A percentile compares a stretch with the other conserved stretches of the same genome.
phyloP scores from a whole-genome alignment of 2,329 filamentous ascomycete species.

The Raffaelea ambrosiae region DNA sequence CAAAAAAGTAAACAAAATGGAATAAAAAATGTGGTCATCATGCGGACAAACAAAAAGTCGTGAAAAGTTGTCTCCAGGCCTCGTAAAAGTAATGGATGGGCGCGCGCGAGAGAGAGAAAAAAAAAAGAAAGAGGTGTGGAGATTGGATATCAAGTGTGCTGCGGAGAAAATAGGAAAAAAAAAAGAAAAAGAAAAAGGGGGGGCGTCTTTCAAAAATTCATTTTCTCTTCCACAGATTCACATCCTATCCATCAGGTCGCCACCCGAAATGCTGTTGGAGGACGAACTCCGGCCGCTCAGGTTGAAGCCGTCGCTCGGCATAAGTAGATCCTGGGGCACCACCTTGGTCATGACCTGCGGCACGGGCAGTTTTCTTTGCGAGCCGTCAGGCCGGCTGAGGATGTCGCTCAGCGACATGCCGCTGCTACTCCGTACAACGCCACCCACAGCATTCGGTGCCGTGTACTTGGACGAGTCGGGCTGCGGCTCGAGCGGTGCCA shows the following conservation, averaged over 20 bases:
- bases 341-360: constrained; percentile 79
- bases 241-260: constrained; percentile 40
- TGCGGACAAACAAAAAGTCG: background rate
- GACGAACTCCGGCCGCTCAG: constrained; percentile 70
- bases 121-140: background rate
- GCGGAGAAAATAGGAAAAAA: background rate
- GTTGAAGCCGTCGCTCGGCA: constrained; percentile 55
- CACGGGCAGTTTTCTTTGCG: constrained; percentile 83
- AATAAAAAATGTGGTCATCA: background rate
- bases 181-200: background rate
- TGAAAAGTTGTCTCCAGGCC: no score
- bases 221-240: constrained; percentile 1
- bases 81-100: no score
- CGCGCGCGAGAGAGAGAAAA: background rate
- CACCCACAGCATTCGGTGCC: constrained; percentile 41
- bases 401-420: constrained; percentile 87
- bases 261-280: constrained; percentile 67
- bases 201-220: no score
- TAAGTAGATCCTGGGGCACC: constrained; percentile 75
- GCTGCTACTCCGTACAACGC: constrained; percentile 46
- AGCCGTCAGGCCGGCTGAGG: constrained; percentile 79
- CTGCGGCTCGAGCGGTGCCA: constrained; percentile 51
- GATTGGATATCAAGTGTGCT: background rate
- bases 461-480: constrained; percentile 31
- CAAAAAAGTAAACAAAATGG: background rate